Evolutionary conservation across 805 yeast species (phyloP).

Genomic region (Suhomyces vadensis): DNA sequence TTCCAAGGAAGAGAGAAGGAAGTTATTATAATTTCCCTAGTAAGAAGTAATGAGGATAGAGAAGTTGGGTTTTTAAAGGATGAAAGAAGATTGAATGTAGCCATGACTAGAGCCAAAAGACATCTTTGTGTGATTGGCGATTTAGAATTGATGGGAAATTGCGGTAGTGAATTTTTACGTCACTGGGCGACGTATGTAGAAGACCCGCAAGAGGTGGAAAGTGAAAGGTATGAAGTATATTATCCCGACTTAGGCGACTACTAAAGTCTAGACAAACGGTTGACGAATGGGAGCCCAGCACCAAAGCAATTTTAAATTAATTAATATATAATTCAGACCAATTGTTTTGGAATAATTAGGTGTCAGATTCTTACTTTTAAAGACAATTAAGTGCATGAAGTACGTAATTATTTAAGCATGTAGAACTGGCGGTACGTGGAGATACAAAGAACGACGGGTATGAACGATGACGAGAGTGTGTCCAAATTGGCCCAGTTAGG

Average conservation of each 20-base stretch:
- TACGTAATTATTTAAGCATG: too few relatives aligned
- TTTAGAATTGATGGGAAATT: conserved; percentile 60
- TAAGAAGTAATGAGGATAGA: conserved; percentile 68
- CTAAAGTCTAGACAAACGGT: conserved; percentile 8
- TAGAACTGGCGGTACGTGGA: too few relatives aligned
- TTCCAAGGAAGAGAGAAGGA: conserved; percentile 97
- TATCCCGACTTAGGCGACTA: conserved; percentile 52
- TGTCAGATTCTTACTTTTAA: background rate
- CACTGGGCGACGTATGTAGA: conserved; percentile 74
- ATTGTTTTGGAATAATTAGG: background rate
- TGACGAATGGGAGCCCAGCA: too few relatives aligned
- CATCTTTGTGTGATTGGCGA: conserved; percentile 88
- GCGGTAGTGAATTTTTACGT: conserved; percentile 50
- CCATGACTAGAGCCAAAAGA: conserved; percentile 85
- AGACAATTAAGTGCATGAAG: background rate
- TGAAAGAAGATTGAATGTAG: conserved; percentile 81
- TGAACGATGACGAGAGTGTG: too few relatives aligned
- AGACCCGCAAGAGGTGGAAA: conserved; percentile 23
- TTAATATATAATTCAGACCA: too few relatives aligned
- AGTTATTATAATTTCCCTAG: conserved; percentile 74
- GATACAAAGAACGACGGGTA: too few relatives aligned
- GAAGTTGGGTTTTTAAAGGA: conserved; percentile 86
- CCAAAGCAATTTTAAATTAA: too few relatives aligned
- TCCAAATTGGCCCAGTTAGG: background rate
- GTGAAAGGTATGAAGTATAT: conserved; percentile 51